Percentiles rank a stretch among this genome's conserved stretches.
Conservation (phyloP, 2,329 filamentous ascomycete species). For the Chaetomium sp. region DNA sequence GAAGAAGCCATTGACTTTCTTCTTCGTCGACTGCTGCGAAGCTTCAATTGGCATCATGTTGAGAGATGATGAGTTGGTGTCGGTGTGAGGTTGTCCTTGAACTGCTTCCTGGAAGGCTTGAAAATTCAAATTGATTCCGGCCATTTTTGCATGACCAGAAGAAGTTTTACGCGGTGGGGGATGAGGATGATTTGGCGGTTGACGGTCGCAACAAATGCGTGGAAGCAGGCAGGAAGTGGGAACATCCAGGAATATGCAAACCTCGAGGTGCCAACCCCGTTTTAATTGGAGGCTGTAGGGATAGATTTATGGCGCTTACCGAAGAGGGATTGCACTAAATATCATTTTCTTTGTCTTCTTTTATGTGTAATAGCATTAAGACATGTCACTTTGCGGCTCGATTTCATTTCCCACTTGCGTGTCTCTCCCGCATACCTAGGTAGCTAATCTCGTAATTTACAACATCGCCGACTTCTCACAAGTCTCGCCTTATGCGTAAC, state of each 20-base stretch:
- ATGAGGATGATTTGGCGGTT: background rate
- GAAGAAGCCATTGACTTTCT: constrained; percentile 26
- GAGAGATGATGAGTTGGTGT: background rate
- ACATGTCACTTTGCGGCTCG: no score
- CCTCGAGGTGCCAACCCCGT: no score
- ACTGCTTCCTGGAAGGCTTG: constrained; percentile 14
- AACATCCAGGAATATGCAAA: background rate
- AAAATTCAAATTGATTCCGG: constrained; percentile 13
- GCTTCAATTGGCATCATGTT: constrained; percentile 5
- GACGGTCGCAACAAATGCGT: background rate
- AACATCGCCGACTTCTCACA: no score
- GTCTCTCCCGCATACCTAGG: no score
- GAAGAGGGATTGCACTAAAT: no score
- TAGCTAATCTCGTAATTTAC: no score
- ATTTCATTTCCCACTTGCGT: no score
- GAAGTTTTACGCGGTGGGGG: background rate
- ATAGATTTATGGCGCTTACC: no score
- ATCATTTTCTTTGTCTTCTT: no score
- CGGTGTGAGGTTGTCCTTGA: constrained; percentile 5
- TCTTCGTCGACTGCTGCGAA: constrained; percentile 15
- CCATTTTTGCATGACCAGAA: background rate
- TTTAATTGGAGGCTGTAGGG: no score
- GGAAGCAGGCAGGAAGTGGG: background rate
- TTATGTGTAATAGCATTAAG: no score
- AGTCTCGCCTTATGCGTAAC: no score